Evolutionary conservation across 1,284 basidiomycete genomes (phyloP), one percentile per base, ranked within the genome.

Genomic region (Ustilago xerochloae): DNA sequence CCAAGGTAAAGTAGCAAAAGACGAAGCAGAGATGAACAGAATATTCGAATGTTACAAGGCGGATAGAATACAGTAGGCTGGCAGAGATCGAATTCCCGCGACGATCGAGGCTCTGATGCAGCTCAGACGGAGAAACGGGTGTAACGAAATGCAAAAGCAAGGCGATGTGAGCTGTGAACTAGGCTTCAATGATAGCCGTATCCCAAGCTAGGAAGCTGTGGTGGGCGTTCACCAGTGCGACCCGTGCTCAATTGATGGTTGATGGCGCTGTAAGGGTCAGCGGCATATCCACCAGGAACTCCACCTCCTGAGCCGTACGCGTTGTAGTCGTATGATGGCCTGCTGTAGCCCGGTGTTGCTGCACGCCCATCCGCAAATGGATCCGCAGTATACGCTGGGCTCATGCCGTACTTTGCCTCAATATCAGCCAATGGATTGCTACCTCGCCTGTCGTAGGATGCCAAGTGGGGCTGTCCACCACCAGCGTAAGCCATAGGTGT

Each of bases 331-430:
- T 76, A 72, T 38, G 69, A 76, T 16, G 73, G 68, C 8, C 66
- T 48, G 54, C 52, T 49, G 35, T 64, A 64, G 5, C 24, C 61
- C 3, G 64, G 56, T 12, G 69, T 41, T 20, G 69, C 41, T 29
- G 59, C 51, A 24, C 49, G 58, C 24, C 45, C 47, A 47, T 75
- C 72, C 0, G 59, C 67, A 22, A 75, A 75, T 0, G 72, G 72
- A 47, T 75, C 63, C 0, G 66, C 26, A 5, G 35, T 43, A 48
- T 66, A 61, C 1, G 55, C 52, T 8, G 62, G 60, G 18, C 48
- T 59, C 62, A 76, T 63, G 22, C 78, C 77, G 47, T 79, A 77
- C 53, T 57, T 71, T 10, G 73, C 75, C 43, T 76, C 70, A 13
- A 77, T 78, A 57, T 76, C 74, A 8, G 77, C 69, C 5, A 77